Base-by-base conservation (phyloP, 176 grass and related monocot genomes). In the Bromus sterilis region DNA sequence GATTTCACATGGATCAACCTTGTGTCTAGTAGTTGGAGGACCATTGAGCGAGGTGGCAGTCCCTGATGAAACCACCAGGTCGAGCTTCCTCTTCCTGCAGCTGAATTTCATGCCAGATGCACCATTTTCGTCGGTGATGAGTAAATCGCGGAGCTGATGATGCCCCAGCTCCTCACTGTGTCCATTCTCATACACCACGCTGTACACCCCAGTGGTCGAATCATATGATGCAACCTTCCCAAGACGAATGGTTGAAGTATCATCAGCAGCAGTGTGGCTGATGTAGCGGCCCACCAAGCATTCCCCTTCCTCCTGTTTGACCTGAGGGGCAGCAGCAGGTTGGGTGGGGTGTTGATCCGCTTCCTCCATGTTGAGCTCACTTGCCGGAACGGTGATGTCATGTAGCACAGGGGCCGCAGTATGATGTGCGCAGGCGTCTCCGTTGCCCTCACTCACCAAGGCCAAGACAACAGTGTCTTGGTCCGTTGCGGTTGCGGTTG, bases 81-180 rank as follows among this genome's bases (percentile, higher is more conserved):
- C 94, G 43, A 97, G 89, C 69, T 97, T 97, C 84, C 94, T 97
- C 84, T 97, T 97, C 75, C 89, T 84, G 77, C 94, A 93, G 56
- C 86, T 97, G 48, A 93, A 63, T 84, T 97, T 93, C 89, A 97
- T 87, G 71, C 94, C 89, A 43, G 80, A 87, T 32, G 78, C 81
- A 66, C 69, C 76, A 41, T 74, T 86, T 18, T 83, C 91, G 9
- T 79, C 78, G 3, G 56, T 59, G 74, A 62, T 28, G 26, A 89
- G 83, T 26, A 89, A 63, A 36, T 61, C 64, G 43, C 10, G 82
- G 59, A 97, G 64, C 71, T 93, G 80, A 51, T 76, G 9, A 60
- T 80, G 71, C 20, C 83, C 70, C 59, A 91, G 43, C 66, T 83
- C 32, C 74, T 91, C 89, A 18, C 51, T 67, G 32, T 81, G 74